phyloP scores from a whole-genome alignment of 306 rosid species.

The Vigna hirtella region DNA sequence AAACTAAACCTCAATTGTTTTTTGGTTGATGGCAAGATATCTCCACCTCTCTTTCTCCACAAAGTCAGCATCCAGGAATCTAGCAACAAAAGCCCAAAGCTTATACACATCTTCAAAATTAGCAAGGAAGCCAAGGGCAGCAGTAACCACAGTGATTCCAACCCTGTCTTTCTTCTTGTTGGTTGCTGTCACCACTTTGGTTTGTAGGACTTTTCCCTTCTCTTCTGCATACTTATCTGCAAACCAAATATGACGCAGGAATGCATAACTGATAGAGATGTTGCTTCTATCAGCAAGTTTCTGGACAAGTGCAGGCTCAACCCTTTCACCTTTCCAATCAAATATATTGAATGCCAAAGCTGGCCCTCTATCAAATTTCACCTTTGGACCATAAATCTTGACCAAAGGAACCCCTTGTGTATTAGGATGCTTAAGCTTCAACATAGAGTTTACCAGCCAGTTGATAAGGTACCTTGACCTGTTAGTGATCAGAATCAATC shows the following conservation, averaged over 20 bases:
- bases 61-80: constrained; percentile 91
- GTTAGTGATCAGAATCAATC: constrained; percentile 57
- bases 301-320: constrained; percentile 90
- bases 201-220: constrained; percentile 63
- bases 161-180: constrained; percentile 50
- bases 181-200: constrained; percentile 37
- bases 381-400: constrained; percentile 83
- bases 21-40: constrained; percentile 87
- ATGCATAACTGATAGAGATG: constrained; percentile 79
- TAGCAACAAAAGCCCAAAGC: constrained; percentile 91
- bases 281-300: constrained; percentile 89
- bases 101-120: constrained; percentile 80
- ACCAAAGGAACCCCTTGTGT: constrained; percentile 65
- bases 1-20: constrained; percentile 70
- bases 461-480: constrained; percentile 84
- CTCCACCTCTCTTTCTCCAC: constrained; percentile 98
- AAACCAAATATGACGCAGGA: constrained; percentile 76
- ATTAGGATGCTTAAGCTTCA: constrained; percentile 89
- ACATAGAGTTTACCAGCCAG: constrained; percentile 83
- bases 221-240: constrained; percentile 75
- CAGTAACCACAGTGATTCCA: constrained; percentile 84
- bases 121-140: constrained; percentile 82
- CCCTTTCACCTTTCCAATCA: constrained; percentile 93
- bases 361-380: constrained; percentile 85
- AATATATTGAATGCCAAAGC: constrained; percentile 90